Evolutionary conservation across 768 basidiomycete genomes (phyloP).

Genomic region (Paxillus involutus): DNA sequence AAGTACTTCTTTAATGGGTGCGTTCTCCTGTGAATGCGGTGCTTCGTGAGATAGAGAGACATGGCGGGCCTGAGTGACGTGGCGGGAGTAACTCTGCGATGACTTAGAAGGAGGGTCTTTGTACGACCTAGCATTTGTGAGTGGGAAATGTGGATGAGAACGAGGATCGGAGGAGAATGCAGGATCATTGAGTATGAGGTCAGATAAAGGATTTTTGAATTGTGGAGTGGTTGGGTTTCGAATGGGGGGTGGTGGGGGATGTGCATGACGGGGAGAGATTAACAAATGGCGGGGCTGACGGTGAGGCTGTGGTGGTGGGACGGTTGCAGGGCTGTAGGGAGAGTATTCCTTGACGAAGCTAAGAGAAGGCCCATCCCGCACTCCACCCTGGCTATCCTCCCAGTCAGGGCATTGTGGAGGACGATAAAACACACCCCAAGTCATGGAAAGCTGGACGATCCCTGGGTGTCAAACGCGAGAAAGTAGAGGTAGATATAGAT

Average conservation of each 20-base stretch:
- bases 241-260: not conserved
- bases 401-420: not conserved
- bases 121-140: slow-evolving; percentile 15
- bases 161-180: slow-evolving; percentile 60
- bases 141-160: slow-evolving; percentile 42
- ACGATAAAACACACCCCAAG: slow-evolving; percentile 13
- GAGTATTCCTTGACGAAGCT: slow-evolving; percentile 8
- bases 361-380: not conserved
- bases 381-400: not conserved
- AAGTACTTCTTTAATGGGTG: not conserved
- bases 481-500: not conserved
- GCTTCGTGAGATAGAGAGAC: not conserved
- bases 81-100: slow-evolving; percentile 23
- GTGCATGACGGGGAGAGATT: not conserved
- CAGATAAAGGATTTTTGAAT: slow-evolving; percentile 20
- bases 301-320: not conserved
- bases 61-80: not conserved
- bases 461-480: not conserved
- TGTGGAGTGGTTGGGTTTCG: not conserved
- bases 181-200: slow-evolving; percentile 46
- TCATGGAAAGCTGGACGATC: slow-evolving; percentile 8
- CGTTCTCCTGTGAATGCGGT: not conserved
- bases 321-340: not conserved
- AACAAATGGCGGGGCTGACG: not conserved
- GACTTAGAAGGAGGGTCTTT: slow-evolving; percentile 29